Evolutionary conservation across 164 flowering plant genomes (phyloP).

Genomic region (Dillenia suffruticosa): DNA sequence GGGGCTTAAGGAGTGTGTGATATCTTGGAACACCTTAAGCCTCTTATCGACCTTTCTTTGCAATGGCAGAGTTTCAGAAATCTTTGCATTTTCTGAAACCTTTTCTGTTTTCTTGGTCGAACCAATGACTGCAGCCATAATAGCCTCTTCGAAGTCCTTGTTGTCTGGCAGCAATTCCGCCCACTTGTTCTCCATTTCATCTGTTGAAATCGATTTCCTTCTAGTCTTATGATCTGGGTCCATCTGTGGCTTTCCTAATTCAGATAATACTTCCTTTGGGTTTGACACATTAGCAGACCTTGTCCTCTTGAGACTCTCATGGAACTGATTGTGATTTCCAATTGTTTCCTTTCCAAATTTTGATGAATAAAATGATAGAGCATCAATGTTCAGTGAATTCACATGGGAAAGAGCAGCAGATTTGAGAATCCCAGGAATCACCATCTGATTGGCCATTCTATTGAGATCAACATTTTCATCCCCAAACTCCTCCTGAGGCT

Average conservation of each 20-base stretch:
- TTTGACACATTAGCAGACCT: conserved; percentile 49
- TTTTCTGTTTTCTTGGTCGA: conserved; percentile 20
- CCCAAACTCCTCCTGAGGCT: conserved; percentile 36
- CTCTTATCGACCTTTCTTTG: conserved; percentile 58
- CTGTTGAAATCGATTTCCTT: conserved; percentile 34
- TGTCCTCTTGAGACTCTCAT: conserved; percentile 69
- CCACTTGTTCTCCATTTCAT: conserved; percentile 30
- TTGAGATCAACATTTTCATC: conserved; percentile 55
- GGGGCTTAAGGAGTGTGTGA: conserved; percentile 75
- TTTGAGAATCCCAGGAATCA: conserved; percentile 13
- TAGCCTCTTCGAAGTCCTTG: conserved; percentile 82
- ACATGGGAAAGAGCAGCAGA: conserved; percentile 12
- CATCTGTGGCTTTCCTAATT: background rate
- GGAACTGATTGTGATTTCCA: conserved; percentile 22
- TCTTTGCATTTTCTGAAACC: conserved; percentile 4
- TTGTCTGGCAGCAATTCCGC: conserved; percentile 55
- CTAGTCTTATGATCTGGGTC: conserved; percentile 44
- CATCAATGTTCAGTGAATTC: conserved; percentile 58
- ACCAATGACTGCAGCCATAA: conserved; percentile 74
- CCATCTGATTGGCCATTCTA: conserved; percentile 13
- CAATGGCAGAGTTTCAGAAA: conserved; percentile 7
- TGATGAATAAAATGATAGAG: conserved; percentile 66
- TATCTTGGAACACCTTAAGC: conserved; percentile 79
- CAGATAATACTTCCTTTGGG: conserved; percentile 2
- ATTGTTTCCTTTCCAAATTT: conserved; percentile 18